Percentiles rank a stretch among this genome's conserved stretches.
Conservation (phyloP, 148 eudicot genomes). For the Diospyros kaki region DNA sequence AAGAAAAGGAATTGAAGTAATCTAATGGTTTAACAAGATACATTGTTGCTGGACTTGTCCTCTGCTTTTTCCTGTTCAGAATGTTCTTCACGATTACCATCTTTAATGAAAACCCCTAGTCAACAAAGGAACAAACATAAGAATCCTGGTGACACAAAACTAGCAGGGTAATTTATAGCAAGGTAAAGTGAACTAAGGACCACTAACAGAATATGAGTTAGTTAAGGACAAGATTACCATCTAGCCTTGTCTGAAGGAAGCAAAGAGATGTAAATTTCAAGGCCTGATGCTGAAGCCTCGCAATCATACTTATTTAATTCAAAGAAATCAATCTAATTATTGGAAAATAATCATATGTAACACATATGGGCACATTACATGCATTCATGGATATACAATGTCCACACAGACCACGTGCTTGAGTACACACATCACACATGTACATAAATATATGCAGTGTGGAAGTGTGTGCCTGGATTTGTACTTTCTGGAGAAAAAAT, state of each 20-base stretch:
- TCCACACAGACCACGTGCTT: background rate
- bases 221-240: background rate
- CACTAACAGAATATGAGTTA: background rate
- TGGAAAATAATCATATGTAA: background rate
- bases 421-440: background rate
- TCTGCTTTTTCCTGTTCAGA: constrained; percentile 21
- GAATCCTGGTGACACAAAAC: background rate
- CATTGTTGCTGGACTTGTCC: constrained; percentile 33
- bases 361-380: background rate
- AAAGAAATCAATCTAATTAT: background rate
- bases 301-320: background rate
- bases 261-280: background rate
- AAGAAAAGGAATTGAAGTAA: background rate
- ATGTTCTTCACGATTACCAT: constrained; percentile 27
- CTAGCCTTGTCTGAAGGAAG: background rate
- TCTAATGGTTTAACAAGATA: constrained; percentile 15
- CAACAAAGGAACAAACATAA: constrained; percentile 8
- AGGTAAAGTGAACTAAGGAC: background rate
- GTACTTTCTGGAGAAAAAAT: background rate
- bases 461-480: background rate
- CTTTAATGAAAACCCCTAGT: constrained; percentile 57
- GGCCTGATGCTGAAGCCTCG: constrained; percentile 7
- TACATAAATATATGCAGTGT: background rate
- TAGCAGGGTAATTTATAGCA: background rate
- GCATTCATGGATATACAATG: background rate